Base-by-base conservation (phyloP, 768 basidiomycete species). In the Auriscalpium vulgare region DNA sequence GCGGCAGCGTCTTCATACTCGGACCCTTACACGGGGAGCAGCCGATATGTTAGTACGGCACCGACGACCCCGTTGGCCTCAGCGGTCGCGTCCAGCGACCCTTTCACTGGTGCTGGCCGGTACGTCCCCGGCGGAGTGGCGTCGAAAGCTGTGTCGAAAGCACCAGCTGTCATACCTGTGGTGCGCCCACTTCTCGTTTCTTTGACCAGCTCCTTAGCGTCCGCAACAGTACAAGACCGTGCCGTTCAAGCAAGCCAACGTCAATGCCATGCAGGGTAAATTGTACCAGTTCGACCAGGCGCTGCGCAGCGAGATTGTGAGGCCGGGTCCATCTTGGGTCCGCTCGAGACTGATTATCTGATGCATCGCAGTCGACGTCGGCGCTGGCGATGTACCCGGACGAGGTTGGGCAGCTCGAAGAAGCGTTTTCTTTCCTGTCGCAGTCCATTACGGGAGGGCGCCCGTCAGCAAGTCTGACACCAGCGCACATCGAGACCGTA, bases 161-260 rank as follows among this genome's bases (percentile, higher is more conserved):
- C 49, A 14, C 37, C 38, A 37, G 1, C n/a, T 38, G 10, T 47
- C 59, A 55, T 62, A 21, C 61, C 61, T 43, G 56, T 60, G 46
- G 61, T 62, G 40, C 14, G 61, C 48, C 51, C 2, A 51, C 44
- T 43, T 34, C 47, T 35, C 47, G 10, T 21, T 5, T 7, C 36
- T n/a, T 17, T 29, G 45, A 16, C 13, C 23, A 23, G 14, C 10
- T 17, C 4, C 37, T 44, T 19, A 17, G 53, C 55, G 9, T 59
- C 37, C 36, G 40, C 54, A 17, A 13, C 62, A 91, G 89, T 73
- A 77, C 45, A 81, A 78, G 40, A 75, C 78, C 45, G 78, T 91
- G 17, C 74, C 78, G n/a, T 95, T 97, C 75, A 91, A 88, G 60
- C 89, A 92, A 74, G 90, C 84, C 3, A 84, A 83, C 67, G 78